These are phyloP conservation scores for Leccinum fallax DNA, from an alignment of 1,284 basidiomycete genomes.

Conservation along the genomic window DNA sequence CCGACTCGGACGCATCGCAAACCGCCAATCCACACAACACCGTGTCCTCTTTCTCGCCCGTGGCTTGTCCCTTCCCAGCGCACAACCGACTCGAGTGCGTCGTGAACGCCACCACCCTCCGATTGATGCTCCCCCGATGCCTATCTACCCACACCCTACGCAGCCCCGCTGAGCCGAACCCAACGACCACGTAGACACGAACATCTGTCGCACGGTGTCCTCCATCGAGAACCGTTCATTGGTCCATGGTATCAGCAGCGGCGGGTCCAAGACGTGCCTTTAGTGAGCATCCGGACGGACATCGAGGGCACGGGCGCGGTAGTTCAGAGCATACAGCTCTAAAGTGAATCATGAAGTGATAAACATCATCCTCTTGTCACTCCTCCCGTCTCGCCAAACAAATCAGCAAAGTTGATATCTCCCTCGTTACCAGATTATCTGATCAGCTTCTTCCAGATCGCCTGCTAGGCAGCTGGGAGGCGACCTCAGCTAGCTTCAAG, in stretches of 20 bases:
- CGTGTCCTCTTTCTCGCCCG: background rate
- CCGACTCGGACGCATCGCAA: background rate
- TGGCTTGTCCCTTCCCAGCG: no score
- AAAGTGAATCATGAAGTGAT: no score
- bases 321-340: background rate
- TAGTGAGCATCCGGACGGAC: constrained; percentile 35
- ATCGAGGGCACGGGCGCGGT: constrained; percentile 26
- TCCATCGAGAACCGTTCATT: background rate
- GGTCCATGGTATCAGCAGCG: constrained; percentile 1
- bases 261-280: constrained; percentile 16
- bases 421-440: no score
- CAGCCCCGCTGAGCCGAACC: constrained; percentile 41
- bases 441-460: no score
- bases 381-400: no score
- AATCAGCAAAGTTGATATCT: no score
- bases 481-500: no score
- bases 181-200: constrained; percentile 49
- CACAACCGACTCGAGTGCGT: constrained; percentile 16
- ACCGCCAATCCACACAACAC: background rate
- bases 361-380: no score
- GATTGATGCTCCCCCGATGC: constrained; percentile 38
- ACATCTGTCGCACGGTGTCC: constrained; percentile 34
- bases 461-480: no score
- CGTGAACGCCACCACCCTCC: constrained; percentile 30
- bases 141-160: constrained; percentile 57